Evolutionary conservation across 768 basidiomycete genomes (phyloP).

Genomic region (Amanita subjunquillea): DNA sequence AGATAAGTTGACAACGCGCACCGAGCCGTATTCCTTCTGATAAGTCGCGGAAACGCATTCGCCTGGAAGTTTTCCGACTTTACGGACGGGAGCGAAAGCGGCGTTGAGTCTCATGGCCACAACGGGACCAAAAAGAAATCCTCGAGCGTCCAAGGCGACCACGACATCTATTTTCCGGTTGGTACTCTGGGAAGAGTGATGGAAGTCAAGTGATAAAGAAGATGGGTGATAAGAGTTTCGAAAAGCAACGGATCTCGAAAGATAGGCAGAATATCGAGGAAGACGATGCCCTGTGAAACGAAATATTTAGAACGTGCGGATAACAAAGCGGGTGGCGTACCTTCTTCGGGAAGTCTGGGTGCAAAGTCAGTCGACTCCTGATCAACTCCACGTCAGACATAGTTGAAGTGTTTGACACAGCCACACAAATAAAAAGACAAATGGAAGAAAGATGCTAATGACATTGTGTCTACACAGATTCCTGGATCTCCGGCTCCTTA

Average conservation of each 20-base stretch:
- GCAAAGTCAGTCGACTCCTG: slow-evolving; percentile 43
- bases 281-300: slow-evolving; percentile 64
- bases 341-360: slow-evolving; percentile 87
- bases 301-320: background rate
- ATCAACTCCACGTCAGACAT: slow-evolving; percentile 78
- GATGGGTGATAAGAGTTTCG: slow-evolving; percentile 85
- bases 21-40: slow-evolving; percentile 89
- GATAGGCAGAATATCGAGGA: slow-evolving; percentile 93
- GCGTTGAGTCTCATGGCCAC: slow-evolving; percentile 86
- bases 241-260: slow-evolving; percentile 78
- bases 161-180: slow-evolving; percentile 78
- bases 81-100: slow-evolving; percentile 93
- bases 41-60: slow-evolving; percentile 64
- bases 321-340: slow-evolving; percentile 25
- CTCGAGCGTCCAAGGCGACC: slow-evolving; percentile 92
- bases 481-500: slow-evolving; percentile 94
- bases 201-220: slow-evolving; percentile 78
- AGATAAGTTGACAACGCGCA: slow-evolving; percentile 28
- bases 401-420: background rate
- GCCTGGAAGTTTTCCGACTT: slow-evolving; percentile 92
- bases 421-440: slow-evolving; percentile 12
- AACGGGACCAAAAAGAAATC: slow-evolving; percentile 90
- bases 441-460: slow-evolving; percentile 22
- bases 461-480: slow-evolving; percentile 66
- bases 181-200: slow-evolving; percentile 54